These are phyloP conservation scores for Lyophyllum shimeji DNA, from an alignment of 768 basidiomycete genomes.

Conservation along the genomic window DNA sequence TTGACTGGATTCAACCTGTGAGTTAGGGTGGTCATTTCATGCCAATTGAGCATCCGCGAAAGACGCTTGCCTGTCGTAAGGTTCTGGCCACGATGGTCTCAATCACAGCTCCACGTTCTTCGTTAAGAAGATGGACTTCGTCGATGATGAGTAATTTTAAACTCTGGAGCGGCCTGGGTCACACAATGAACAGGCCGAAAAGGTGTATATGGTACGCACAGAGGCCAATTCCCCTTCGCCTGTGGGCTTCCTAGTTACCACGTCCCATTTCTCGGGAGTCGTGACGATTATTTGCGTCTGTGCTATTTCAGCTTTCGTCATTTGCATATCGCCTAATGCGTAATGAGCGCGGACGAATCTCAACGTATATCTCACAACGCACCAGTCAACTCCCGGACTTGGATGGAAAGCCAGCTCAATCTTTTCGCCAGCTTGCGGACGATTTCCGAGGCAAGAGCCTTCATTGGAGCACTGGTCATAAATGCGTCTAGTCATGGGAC, in stretches of 20 bases:
- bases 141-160: conserved; percentile 95
- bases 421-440: conserved; percentile 91
- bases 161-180: conserved; percentile 47
- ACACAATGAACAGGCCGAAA: background rate
- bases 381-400: conserved; percentile 91
- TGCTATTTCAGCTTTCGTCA: conserved; percentile 90
- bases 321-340: conserved; percentile 89
- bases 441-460: conserved; percentile 94
- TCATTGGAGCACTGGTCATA: conserved; percentile 86
- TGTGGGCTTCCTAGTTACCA: conserved; percentile 94
- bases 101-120: conserved; percentile 97
- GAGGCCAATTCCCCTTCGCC: conserved; percentile 97
- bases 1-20: conserved; percentile 92
- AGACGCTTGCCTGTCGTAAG: conserved; percentile 66
- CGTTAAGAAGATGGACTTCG: conserved; percentile 95
- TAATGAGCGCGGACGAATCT: background rate
- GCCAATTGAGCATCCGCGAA: background rate
- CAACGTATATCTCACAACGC: conserved; percentile 9
- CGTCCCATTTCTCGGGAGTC: conserved; percentile 99
- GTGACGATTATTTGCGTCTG: conserved; percentile 98
- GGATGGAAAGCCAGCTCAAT: conserved; percentile 82
- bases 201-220: conserved; percentile 41
- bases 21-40: background rate
- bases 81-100: conserved; percentile 98
- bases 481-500: background rate